phyloP scores from a whole-genome alignment of 1,284 basidiomycete species.

The Sanghuangporus baumii region DNA sequence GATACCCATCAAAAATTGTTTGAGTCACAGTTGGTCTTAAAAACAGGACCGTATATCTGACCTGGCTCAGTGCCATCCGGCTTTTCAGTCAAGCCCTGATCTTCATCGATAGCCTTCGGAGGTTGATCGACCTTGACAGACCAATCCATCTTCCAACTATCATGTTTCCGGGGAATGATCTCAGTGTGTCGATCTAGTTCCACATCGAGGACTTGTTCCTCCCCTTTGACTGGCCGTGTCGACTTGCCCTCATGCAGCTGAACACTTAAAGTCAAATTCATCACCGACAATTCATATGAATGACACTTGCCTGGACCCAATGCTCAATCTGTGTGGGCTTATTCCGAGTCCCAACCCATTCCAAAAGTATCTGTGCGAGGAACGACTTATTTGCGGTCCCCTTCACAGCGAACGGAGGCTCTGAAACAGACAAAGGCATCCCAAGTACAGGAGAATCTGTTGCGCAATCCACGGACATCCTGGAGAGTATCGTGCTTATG shows the following conservation, averaged over 20 bases:
- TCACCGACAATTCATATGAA: conserved; percentile 5
- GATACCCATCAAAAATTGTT: conserved; percentile 13
- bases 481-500: conserved; percentile 47
- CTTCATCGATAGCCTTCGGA: not conserved
- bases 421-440: conserved; percentile 31
- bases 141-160: conserved; percentile 20
- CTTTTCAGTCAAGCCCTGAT: not conserved
- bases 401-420: conserved; percentile 54
- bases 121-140: not conserved
- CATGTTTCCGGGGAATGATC: conserved; percentile 35
- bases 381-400: conserved; percentile 57
- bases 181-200: conserved; percentile 61
- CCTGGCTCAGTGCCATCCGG: not conserved
- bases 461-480: conserved; percentile 42
- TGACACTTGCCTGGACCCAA: conserved; percentile 60
- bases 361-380: conserved; percentile 53
- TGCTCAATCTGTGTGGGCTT: conserved; percentile 51
- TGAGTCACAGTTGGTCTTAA: conserved; percentile 26
- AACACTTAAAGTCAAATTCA: not conserved
- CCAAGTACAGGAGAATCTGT: conserved; percentile 36
- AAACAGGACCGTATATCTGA: not conserved
- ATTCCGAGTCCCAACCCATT: conserved; percentile 41
- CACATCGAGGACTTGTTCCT: conserved; percentile 67
- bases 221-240: conserved; percentile 45
- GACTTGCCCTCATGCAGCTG: conserved; percentile 57